Base-by-base conservation (phyloP, 805 yeast species). In the Starmerella davenportii region DNA sequence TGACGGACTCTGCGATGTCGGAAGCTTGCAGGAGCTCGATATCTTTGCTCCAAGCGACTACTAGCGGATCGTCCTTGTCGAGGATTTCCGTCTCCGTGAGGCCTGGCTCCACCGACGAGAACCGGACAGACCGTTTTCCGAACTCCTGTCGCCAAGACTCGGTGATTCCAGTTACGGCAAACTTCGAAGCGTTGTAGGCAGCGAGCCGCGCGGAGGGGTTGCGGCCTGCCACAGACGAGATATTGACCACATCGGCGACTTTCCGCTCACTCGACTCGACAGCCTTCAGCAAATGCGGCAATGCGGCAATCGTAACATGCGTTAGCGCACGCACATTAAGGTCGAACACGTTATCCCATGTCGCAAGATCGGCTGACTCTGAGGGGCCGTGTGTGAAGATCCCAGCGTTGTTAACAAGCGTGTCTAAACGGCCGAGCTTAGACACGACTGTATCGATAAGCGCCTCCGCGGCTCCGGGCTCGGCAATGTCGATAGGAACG, bases 381-480 rank as follows among this genome's bases (percentile, higher is more conserved):
- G n/a, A n/a, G 25, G 25, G 25, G 25, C 9, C 11, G 7, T 23
- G 9, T 7, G 25, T 23, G 11, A 23, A 7, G 11, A 23, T 11
- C 20, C 41, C 45, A 4, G 47, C 47, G 18, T 41, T 41, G 39
- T 44, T 44, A 16, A 38, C 44, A n/a, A 44, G 41, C 30, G 41
- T 44, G 21, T 44, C 47, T 5, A 44, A 21, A 20, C 47, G 37
- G 21, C 47, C 47, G 34, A 41, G 41, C 33, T 28, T 38, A 13
- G 23, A 25, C 30, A 44, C 23, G 9, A 44, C 43, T 28, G 23
- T 9, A 5, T 38, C 37, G 18, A 40, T 38, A 1, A 34, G 39
- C 5, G 5, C 31, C 18, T 41, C 47, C n/a, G 47, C 43, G 11
- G 17, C 31, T 9, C 36, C 36, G 23, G 41, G 36, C 9, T 7